Evolutionary conservation across 768 basidiomycete genomes (phyloP), one percentile per base, ranked within the genome.

Genomic region (Pleurotus giganteus): DNA sequence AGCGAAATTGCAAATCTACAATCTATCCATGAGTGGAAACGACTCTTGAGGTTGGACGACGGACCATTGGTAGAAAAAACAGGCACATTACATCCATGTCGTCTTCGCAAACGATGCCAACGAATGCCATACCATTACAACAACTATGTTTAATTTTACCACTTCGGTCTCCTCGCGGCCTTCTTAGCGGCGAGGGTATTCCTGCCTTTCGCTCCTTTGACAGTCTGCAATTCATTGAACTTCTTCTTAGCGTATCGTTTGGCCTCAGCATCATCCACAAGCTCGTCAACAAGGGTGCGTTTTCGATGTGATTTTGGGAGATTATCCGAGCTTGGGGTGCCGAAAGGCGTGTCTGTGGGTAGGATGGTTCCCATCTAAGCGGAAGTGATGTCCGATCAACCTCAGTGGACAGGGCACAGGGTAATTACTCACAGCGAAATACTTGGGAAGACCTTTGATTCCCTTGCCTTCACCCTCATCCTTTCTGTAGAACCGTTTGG

Each of bases 191-290:
- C 77, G n/a, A 88, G 70, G 0, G 89, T 92, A 49, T 84, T 85
- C 59, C 79, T 80, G 6, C 91, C 91, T 62, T 74, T 84, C 13
- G 84, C 84, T 17, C 81, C 85, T 61, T 86, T 79, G 39, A 83
- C 80, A 4, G 69, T 65, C 70, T 91, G 87, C 44, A 94, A 70
- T 50, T 91, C 89, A 58, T 82, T 81, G 70, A 93, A 94, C 73
- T 95, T 95, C 74, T 82, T 85, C 74, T 94, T 94, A n/a, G 94
- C 88, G 65, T 94, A 94, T 57, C 86, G 79, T 66, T 83, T 84
- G 24, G 90, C 82, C 69, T 94, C 89, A 2, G 90, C 86, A 71
- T 95, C 93, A 62, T 90, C 90, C 47, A 95, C 83, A 31, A 96
- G 76, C 63, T 95, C 94, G 58, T 94, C 92, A 21, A 97, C 89